These are phyloP conservation scores for Endothia cerciana DNA, from an alignment of 2,329 filamentous ascomycete species.

Conservation along the genomic window DNA sequence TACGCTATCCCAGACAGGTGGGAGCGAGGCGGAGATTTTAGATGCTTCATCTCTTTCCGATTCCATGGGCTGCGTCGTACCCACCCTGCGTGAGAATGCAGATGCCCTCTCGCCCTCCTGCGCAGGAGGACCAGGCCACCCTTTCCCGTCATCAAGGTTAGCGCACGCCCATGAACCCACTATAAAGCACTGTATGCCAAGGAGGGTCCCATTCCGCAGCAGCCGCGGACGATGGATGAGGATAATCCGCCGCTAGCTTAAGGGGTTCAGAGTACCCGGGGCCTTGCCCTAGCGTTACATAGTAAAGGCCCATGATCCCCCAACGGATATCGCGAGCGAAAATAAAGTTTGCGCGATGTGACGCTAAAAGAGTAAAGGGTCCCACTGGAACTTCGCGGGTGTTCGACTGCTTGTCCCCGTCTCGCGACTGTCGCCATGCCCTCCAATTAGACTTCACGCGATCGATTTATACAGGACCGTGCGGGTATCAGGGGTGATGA, in stretches of 20 bases:
- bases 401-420: neutral
- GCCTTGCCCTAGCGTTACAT: neutral
- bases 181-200: neutral
- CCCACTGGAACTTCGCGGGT: neutral
- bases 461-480: neutral
- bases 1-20: neutral
- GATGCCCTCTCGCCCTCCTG: neutral
- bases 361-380: neutral
- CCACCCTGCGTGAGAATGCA: neutral
- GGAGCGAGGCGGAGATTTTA: neutral
- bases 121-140: neutral
- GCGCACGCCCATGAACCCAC: neutral
- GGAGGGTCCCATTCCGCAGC: neutral
- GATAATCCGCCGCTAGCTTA: neutral
- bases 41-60: neutral
- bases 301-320: neutral
- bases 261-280: neutral
- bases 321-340: neutral
- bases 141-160: neutral
- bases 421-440: neutral
- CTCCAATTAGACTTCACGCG: neutral
- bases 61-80: neutral
- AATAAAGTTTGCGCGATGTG: neutral
- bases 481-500: neutral
- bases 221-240: neutral